Percentiles rank a stretch among this genome's conserved stretches.
Conservation (phyloP, 1,139 yeast species). For the Kurtzmaniella quercitrusa region DNA sequence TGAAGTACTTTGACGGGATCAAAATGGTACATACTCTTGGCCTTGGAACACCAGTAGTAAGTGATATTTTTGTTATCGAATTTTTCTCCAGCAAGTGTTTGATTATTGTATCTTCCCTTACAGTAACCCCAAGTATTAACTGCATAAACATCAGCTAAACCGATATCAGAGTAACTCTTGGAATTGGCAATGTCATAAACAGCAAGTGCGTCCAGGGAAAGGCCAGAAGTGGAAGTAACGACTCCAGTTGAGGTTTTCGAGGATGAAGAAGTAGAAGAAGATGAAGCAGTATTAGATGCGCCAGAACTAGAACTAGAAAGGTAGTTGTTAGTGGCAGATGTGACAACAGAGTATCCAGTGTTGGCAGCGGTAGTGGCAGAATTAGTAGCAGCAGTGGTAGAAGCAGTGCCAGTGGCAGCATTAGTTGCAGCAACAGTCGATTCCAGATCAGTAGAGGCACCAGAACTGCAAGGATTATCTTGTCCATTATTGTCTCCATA, state of each 20-base stretch:
- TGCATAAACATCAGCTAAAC: constrained; percentile 59
- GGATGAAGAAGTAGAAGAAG: not conserved
- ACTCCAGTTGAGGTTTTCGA: not conserved
- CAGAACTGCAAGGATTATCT: constrained; percentile 1
- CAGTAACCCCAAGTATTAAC: constrained; percentile 77
- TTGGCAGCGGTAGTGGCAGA: constrained; percentile 8
- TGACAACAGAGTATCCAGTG: constrained; percentile 3
- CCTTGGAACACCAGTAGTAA: constrained; percentile 54
- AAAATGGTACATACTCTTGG: constrained; percentile 46
- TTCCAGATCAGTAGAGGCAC: not conserved
- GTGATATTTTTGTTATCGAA: constrained; percentile 34
- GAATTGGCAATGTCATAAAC: constrained; percentile 11
- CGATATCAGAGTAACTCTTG: constrained; percentile 30
- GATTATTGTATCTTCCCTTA: constrained; percentile 35
- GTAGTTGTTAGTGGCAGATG: not conserved
- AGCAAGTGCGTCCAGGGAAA: not conserved
- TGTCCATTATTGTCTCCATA: not conserved
- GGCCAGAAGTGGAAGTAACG: not conserved
- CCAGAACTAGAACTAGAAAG: not conserved
- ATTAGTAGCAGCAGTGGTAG: constrained; percentile 4
- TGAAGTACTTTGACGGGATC: constrained; percentile 50
- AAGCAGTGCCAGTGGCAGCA: not conserved
- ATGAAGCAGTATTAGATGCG: not conserved
- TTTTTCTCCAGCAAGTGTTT: constrained; percentile 11
- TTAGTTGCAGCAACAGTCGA: not conserved